These are phyloP conservation scores for Xylaria intraflava DNA, from an alignment of 495 filamentous ascomycete species.

Conservation along the genomic window DNA sequence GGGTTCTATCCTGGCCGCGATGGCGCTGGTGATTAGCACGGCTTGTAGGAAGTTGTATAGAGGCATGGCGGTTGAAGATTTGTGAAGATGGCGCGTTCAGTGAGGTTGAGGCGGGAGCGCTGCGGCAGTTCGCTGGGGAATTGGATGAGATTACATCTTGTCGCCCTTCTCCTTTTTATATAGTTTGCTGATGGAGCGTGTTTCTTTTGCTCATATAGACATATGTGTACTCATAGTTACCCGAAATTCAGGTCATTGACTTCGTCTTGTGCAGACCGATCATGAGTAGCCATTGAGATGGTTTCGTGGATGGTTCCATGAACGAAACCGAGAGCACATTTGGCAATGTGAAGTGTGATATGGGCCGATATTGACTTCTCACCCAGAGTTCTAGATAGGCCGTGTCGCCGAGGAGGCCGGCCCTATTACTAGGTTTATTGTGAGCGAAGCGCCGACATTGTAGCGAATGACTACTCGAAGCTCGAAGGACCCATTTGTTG, in stretches of 20 bases:
- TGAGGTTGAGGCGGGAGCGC: background rate
- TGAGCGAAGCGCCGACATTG: background rate
- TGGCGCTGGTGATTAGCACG: background rate
- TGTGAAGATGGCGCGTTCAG: background rate
- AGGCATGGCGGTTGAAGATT: constrained; percentile 1
- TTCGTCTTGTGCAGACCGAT: background rate
- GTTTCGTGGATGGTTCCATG: background rate
- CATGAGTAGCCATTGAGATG: background rate
- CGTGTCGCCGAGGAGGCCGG: background rate
- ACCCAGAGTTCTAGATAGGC: background rate
- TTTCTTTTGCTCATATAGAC: background rate
- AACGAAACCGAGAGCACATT: background rate
- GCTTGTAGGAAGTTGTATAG: background rate
- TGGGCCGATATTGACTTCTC: background rate
- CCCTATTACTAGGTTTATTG: background rate
- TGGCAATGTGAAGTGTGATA: background rate
- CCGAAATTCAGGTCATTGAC: background rate
- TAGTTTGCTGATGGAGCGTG: background rate
- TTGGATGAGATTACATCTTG: background rate
- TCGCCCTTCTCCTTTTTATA: background rate
- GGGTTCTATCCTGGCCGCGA: background rate
- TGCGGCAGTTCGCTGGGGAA: background rate
- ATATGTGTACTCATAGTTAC: background rate
- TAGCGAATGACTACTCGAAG: background rate
- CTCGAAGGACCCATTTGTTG: background rate